Base-by-base conservation (phyloP, 805 yeast species). In the Phaffomyces antillensis region DNA sequence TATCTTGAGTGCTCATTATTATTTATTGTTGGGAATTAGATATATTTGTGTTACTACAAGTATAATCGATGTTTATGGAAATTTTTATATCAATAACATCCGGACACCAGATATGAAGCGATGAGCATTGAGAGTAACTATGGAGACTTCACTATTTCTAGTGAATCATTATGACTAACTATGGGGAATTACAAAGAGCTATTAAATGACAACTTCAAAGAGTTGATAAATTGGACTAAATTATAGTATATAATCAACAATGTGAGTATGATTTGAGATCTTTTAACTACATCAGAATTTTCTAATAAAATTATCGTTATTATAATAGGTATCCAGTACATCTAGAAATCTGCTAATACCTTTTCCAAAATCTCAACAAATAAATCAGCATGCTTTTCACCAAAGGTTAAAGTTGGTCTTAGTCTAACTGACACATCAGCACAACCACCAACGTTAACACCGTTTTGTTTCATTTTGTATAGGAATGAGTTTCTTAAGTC, bases 381-480 rank as follows among this genome's bases (percentile, higher is more conserved):
- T 45, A 84, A 64, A 54, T 84, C 87, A 45, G 86, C 91, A 59
- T 86, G 95, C 66, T 81, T 81, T 68, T 81, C 76, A 70, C 83
- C 89, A 62, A 86, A 86, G 18, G 80, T 78, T 56, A 86, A 69
- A 38, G 86, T 75, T 49, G 95, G 95, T 70, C 95, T 79, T 63
- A 86, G 72, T 70, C 95, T 80, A 42, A 86, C 83, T 47, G 90
- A 77, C 50, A 71, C 75, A 44, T 77, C 85, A 43, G 91, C 90
- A 68, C 95, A 86, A 41, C 90, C 95, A 55, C 95, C 95, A 60
- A 84, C 75, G 65, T 86, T 86, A 50, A 84, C 73, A 64, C 95
- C 95, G 41, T 61, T 71, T 39, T 65, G 59, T 67, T 78, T 81
- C 75, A 83, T 71, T 51, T 74, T 78, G 49, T 52, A 54, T 57